Evolutionary conservation across 495 filamentous ascomycete genomes (phyloP), one percentile per base, ranked within the genome.

Genomic region (Aspergillus haitiensis): DNA sequence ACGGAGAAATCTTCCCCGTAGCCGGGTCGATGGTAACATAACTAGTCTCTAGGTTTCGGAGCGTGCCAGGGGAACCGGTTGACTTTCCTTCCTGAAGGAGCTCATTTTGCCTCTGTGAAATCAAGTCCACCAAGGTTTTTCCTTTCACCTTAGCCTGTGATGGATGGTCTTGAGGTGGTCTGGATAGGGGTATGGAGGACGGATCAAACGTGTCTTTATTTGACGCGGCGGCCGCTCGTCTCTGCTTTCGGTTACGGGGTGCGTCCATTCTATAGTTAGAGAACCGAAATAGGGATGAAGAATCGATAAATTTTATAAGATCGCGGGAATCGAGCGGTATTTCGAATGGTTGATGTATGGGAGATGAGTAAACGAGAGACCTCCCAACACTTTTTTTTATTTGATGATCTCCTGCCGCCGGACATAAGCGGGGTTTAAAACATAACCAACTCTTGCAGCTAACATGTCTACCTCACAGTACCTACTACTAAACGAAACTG

Each of bases 71-170:
- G 10, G 56, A 9, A 13, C 32, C 45, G 6, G 46, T 46, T 54
- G 46, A 57, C 33, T 66, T 52, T 15, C 44, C 51, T 2, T n/a
- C 37, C 10, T 40, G 37, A 16, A 69, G 48, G 8, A 82, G 67
- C 46, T 74, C 72, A 13, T 69, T 62, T 55, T 82, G 78, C 32
- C 76, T 72, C 56, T 81, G 78, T 10, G 76, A 71, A 21, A 81
- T 82, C 40, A 83, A 71, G 39, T 83, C 78, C 56, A 78, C 68
- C 33, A 83, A 67, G n/a, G 78, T 82, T 50, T 72, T 80, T n/a
- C 61, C 68, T 13, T 61, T 67, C 40, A 63, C 52, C 32, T 64
- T 64, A 40, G 56, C 73, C 32, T 72, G 70, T 12, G 67, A 60
- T 34, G 71, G 48, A 52, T 67, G 57, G 44, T 60, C 57, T 52